Base-by-base conservation (phyloP, 73 alveolate species). In the Paramecium caudatum region DNA sequence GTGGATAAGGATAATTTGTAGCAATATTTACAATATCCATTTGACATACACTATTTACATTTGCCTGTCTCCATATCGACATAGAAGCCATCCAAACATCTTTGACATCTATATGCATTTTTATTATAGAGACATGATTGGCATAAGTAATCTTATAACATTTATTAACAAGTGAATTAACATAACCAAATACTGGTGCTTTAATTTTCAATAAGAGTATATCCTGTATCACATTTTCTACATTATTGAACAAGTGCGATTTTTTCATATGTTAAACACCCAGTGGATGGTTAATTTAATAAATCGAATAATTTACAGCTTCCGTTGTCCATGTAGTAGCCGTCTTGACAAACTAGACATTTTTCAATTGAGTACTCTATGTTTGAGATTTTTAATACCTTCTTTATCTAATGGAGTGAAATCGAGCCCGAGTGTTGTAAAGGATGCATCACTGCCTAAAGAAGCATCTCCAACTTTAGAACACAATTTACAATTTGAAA, bases 21-120 rank as follows among this genome's bases (percentile, higher is more conserved):
- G 25, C 88, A 74, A 36, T 21, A 21, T 1, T 45, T 45, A 74
- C 88, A 74, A 19, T 74, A 21, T 41, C 68, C 68, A 41, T 37
- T 74, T 36, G 10, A 10, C 21, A 27, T 21, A 74, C 88, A 74
- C 32, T 37, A 0, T 16, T 4, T n/a, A 37, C 88, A 74, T 43
- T 39, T 39, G 2, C 88, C 88, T 74, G 88, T 74, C 9, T 15
- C 13, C 88, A 74, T 74, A 74, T 74, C 68, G 1, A 74, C 88
- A 74, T 39, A 74, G 10, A 39, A 74, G 1, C 88, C 88, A 16
- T 37, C 62, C 6, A 37, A 13, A 74, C 88, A 74, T 43, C 39
- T 41, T 21, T 34, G 32, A 74, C 88, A 74, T 34, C 88, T 45
- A 25, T 12, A 13, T 15, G 17, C 37, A 27, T 5, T 12, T 68